phyloP scores from a whole-genome alignment of 257 asterid genomes.

The Scutellaria minor region DNA sequence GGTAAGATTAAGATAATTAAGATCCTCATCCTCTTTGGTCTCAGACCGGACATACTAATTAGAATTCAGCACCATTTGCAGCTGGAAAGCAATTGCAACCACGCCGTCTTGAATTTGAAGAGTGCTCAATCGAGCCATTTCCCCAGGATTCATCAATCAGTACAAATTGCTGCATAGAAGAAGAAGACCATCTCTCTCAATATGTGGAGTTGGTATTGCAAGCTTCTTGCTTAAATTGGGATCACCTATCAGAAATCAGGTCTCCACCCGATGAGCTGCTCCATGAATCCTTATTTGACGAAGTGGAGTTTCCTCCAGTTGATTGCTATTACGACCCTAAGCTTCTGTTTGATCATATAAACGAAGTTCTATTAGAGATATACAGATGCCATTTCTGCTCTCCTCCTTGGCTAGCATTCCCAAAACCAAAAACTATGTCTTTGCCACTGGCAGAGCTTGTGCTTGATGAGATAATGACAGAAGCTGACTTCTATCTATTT shows the following conservation, averaged over 20 bases:
- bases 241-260: slow-evolving; percentile 44
- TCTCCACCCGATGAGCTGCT: slow-evolving; percentile 46
- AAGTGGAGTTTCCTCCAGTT: slow-evolving; percentile 43
- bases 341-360: slow-evolving; percentile 73
- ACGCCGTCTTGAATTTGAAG: slow-evolving; percentile 61
- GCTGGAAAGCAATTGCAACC: slow-evolving; percentile 51
- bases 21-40: neutral
- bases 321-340: slow-evolving; percentile 53
- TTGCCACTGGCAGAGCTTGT: slow-evolving; percentile 48
- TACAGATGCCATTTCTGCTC: slow-evolving; percentile 43
- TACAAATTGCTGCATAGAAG: slow-evolving; percentile 37
- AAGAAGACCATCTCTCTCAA: slow-evolving; percentile 45
- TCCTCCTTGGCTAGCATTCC: slow-evolving; percentile 49
- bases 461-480: slow-evolving; percentile 58
- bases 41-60: slow-evolving; percentile 12
- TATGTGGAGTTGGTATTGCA: slow-evolving; percentile 59
- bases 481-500: slow-evolving; percentile 51
- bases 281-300: slow-evolving; percentile 49
- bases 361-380: slow-evolving; percentile 59
- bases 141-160: slow-evolving; percentile 34
- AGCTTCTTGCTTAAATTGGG: slow-evolving; percentile 55
- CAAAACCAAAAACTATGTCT: slow-evolving; percentile 40
- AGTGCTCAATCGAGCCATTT: slow-evolving; percentile 41
- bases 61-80: slow-evolving; percentile 37
- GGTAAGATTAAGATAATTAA: slow-evolving; percentile 45